Conservation (phyloP, 2,329 filamentous ascomycete species). For the Pestalotiopsis sp. region DNA sequence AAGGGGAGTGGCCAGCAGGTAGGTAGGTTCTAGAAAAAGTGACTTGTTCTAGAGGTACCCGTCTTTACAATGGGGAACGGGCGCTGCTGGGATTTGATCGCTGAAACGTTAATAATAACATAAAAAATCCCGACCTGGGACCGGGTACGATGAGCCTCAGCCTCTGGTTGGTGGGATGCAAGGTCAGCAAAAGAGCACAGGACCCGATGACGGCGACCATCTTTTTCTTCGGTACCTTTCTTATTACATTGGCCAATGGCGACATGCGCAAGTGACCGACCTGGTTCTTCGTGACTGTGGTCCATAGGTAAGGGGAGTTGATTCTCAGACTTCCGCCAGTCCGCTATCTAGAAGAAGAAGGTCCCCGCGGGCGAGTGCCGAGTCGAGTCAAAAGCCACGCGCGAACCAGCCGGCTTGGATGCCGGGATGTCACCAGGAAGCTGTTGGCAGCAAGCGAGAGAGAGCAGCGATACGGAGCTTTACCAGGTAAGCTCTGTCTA, state of each 20-base stretch:
- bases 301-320: not conserved
- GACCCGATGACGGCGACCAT: not conserved
- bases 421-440: not conserved
- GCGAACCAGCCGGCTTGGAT: not conserved
- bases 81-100: not conserved
- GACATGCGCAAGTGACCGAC: not conserved
- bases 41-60: not conserved
- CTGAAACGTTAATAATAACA: not conserved
- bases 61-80: not conserved
- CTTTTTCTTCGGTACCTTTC: not conserved
- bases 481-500: not conserved
- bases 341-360: not conserved
- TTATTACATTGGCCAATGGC: not conserved
- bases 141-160: not conserved
- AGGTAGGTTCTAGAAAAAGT: not conserved
- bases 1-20: not conserved
- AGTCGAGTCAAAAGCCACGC: not conserved
- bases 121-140: not conserved
- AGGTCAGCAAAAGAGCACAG: not conserved
- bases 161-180: not conserved
- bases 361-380: not conserved
- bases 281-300: no score
- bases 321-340: not conserved
- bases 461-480: not conserved
- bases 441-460: no score